A percentile compares a stretch with the other conserved stretches of the same genome.
Conservation (phyloP, 805 yeast species). For the Scheffersomyces spartinae region DNA sequence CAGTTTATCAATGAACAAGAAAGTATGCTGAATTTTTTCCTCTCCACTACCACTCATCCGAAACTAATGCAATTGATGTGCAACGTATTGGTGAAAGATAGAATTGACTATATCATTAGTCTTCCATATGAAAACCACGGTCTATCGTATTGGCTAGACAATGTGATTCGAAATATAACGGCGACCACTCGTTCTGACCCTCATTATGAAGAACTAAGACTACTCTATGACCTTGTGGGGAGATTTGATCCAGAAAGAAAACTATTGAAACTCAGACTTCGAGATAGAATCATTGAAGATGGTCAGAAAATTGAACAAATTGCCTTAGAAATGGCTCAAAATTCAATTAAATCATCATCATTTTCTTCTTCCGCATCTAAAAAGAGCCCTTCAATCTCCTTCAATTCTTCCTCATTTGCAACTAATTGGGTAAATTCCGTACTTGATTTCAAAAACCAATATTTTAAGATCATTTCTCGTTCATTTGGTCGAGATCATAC, state of each 20-base stretch:
- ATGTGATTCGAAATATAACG: no score
- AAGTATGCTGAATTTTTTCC: slow-evolving; percentile 37
- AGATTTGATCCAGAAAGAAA: slow-evolving; percentile 44
- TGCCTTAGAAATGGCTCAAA: no score
- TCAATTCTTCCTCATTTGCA: no score
- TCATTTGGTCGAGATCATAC: slow-evolving; percentile 40
- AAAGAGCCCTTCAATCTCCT: no score
- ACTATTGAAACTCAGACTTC: slow-evolving; percentile 36
- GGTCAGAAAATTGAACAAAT: slow-evolving; percentile 31
- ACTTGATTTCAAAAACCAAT: slow-evolving; percentile 38
- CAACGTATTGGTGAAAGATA: slow-evolving; percentile 43
- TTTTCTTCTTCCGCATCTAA: no score
- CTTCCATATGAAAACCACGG: slow-evolving; percentile 42
- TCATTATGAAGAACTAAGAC: slow-evolving; percentile 27
- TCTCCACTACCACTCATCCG: slow-evolving; percentile 43
- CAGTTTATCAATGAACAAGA: slow-evolving; percentile 55
- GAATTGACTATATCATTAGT: slow-evolving; percentile 43
- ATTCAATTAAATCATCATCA: no score
- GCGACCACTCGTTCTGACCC: no score
- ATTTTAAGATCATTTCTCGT: slow-evolving; percentile 32
- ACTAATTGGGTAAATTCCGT: slow-evolving; percentile 57
- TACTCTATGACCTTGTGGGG: slow-evolving; percentile 38
- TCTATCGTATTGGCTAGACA: slow-evolving; percentile 42
- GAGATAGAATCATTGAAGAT: slow-evolving; percentile 31
- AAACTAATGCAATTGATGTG: slow-evolving; percentile 47